phyloP scores from a whole-genome alignment of 352 stramenopile genomes.

The Phytophthora colocasiae region DNA sequence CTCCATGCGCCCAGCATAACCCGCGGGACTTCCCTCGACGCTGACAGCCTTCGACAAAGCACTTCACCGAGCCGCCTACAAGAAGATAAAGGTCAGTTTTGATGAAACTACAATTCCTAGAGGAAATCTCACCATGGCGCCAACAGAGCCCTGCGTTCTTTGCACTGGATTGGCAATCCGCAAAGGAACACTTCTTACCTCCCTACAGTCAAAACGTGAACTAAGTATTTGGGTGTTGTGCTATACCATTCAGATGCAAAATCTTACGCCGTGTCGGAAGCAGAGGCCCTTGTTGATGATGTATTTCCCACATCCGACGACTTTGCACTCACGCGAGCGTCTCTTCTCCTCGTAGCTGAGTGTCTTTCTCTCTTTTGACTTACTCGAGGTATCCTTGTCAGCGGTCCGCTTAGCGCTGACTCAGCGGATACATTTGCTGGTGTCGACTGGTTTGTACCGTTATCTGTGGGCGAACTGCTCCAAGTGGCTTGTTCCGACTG shows the following conservation, averaged over 20 bases:
- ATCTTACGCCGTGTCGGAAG: conserved; percentile 50
- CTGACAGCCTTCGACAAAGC: conserved; percentile 41
- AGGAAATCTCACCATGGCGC: conserved; percentile 12
- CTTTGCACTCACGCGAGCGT: conserved; percentile 39
- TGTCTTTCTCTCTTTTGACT: conserved; percentile 9
- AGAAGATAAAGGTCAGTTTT: neutral
- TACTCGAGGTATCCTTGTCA: neutral
- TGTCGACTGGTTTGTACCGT: conserved; percentile 3
- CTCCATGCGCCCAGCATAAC: conserved; percentile 56
- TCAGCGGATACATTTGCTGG: conserved; percentile 1
- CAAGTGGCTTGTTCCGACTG: conserved; percentile 2
- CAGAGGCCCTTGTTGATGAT: conserved; percentile 58
- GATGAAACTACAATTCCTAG: neutral
- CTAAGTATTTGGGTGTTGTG: neutral
- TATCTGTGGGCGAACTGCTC: neutral
- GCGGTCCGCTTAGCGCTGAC: no score
- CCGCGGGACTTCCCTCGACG: conserved; percentile 52
- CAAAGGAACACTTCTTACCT: conserved; percentile 46
- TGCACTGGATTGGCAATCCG: conserved; percentile 38
- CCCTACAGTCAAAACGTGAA: conserved; percentile 25
- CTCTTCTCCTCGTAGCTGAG: conserved; percentile 43
- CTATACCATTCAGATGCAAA: neutral
- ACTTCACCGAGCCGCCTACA: conserved; percentile 50
- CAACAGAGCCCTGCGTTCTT: conserved; percentile 36
- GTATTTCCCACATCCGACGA: conserved; percentile 51